Base-by-base conservation (phyloP, 2,329 filamentous ascomycete species). In the Drechslerella coelobrocha region DNA sequence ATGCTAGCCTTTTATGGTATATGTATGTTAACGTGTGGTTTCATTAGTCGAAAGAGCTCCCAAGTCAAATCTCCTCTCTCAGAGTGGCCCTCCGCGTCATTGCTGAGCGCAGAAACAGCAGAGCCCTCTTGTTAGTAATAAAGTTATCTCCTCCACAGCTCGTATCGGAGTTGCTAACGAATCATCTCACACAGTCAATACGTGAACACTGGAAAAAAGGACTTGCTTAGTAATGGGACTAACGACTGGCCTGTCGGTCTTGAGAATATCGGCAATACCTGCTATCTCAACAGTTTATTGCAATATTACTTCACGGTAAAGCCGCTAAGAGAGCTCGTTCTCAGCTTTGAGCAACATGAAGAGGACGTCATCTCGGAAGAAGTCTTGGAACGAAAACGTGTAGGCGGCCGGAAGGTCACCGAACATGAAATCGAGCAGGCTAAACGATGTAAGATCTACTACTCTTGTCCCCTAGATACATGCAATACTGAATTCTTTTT, bases 261-360 rank as follows among this genome's bases (percentile, higher is more conserved):
- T 4, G 85, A 88, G 73, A 99, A 97, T 75, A 96, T 97, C 63
- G 92, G 94, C 68, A 99, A 99, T 76, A 99, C 95, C 0, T 99
- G 94, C 78, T 99, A 99, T 76, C 83, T 99, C 60, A 99, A 99
- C 81, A 97, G 93, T 79, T 84, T 99, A 52, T 83, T 99, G 8
- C 94, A 99, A 76, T 97, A 96, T 77, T 89, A 97, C 74, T 97
- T 96, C 78, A 95, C 92, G 0, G 86, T 97, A 61, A 88, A 87
- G 72, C 87, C 90, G 1, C 83, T 97, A 27, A 86, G 93, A 53
- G 84, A 94, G 3, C 85, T 97, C 73, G 87, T 97, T 2, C 82
- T 95, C 65, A 83, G 91, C 53, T 91, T 90, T 74, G 86, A 93
- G 24, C 79, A 86, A 2, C 85, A 88, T 75, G 85, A 88, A 73